Percentiles rank a stretch among this genome's conserved stretches.
Conservation (phyloP, 257 asterid species). For the Plantago ovata region DNA sequence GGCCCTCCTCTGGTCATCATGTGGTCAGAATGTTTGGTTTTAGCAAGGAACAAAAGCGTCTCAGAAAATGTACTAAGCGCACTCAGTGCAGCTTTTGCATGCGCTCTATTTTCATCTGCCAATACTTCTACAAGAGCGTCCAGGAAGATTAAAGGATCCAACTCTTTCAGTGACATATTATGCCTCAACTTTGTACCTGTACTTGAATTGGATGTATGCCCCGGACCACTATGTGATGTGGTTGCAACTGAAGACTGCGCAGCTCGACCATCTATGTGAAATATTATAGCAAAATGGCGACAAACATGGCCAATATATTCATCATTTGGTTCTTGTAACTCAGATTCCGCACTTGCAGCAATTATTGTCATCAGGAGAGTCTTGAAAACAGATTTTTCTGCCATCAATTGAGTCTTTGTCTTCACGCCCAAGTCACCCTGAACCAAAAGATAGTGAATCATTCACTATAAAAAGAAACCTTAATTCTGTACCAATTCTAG, state of each 20-base stretch:
- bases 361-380: constrained; percentile 87
- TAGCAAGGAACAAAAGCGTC: constrained; percentile 87
- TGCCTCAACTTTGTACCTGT: constrained; percentile 55
- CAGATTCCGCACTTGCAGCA: constrained; percentile 93
- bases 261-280: constrained; percentile 73
- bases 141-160: constrained; percentile 90
- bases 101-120: constrained; percentile 85
- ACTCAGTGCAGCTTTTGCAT: constrained; percentile 85
- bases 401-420: constrained; percentile 99
- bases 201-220: constrained; percentile 50
- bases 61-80: constrained; percentile 78
- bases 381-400: constrained; percentile 94
- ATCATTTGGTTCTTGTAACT: constrained; percentile 72
- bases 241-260: constrained; percentile 42
- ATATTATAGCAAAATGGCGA: constrained; percentile 94
- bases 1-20: constrained; percentile 88
- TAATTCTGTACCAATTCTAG: neutral
- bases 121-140: constrained; percentile 95
- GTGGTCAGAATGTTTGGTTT: constrained; percentile 74
- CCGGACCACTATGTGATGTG: constrained; percentile 54
- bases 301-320: constrained; percentile 73
- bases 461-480: constrained; percentile 8
- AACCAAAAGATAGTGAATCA: constrained; percentile 27
- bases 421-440: constrained; percentile 99
- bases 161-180: constrained; percentile 77